phyloP scores from a whole-genome alignment of 768 basidiomycete species.

The Tricholoma bakamatsutake region DNA sequence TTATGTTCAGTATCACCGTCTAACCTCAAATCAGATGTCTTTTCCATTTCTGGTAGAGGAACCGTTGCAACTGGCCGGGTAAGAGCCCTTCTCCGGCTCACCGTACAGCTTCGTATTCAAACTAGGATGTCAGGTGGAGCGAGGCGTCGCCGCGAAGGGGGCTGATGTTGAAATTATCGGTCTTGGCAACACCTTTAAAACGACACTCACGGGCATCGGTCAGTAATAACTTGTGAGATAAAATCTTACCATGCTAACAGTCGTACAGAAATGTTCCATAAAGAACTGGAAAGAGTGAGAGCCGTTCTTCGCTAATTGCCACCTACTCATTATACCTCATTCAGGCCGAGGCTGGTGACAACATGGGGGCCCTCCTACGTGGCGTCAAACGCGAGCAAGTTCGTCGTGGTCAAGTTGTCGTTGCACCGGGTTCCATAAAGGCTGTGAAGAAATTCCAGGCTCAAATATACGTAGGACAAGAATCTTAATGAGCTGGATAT shows the following conservation, averaged over 20 bases:
- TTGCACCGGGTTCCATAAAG: constrained; percentile 86
- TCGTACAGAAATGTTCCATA: constrained; percentile 96
- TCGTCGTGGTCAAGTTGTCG: constrained; percentile 87
- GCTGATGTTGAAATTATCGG: constrained; percentile 93
- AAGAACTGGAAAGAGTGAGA: constrained; percentile 88
- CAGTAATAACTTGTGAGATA: constrained; percentile 12
- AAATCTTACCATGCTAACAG: not conserved
- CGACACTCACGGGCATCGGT: constrained; percentile 93
- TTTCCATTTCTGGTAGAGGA: constrained; percentile 97
- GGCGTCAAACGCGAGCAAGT: constrained; percentile 97
- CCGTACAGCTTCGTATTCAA: not conserved
- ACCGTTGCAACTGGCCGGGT: constrained; percentile 96
- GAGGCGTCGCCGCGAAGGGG: constrained; percentile 87
- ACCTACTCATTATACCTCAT: not conserved
- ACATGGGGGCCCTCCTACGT: constrained; percentile 96
- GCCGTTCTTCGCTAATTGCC: not conserved
- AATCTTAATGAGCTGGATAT: not conserved
- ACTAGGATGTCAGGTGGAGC: constrained; percentile 60
- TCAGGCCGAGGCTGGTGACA: constrained; percentile 95
- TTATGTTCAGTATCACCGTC: not conserved
- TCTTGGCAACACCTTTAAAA: constrained; percentile 75
- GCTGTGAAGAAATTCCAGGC: constrained; percentile 93
- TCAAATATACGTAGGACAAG: constrained; percentile 68
- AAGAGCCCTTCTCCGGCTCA: constrained; percentile 19
- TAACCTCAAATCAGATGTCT: constrained; percentile 53